Evolutionary conservation across 768 basidiomycete species (phyloP).

Genomic region (Crucibulum laeve): DNA sequence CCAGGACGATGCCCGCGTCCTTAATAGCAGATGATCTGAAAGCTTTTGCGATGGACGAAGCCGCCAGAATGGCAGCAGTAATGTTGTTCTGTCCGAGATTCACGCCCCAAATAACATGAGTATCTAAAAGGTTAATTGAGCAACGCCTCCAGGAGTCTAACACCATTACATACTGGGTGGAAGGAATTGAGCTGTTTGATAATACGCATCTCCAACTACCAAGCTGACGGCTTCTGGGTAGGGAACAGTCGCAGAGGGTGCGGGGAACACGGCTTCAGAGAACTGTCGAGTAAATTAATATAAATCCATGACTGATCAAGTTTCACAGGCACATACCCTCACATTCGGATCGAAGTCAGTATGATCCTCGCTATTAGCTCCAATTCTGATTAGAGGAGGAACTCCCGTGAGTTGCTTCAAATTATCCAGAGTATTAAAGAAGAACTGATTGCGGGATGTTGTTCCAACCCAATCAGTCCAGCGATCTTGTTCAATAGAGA

Average conservation of each 20-base stretch:
- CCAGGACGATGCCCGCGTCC: constrained; percentile 39
- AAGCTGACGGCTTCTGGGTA: constrained; percentile 67
- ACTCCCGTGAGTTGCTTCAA: constrained; percentile 45
- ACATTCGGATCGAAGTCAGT: constrained; percentile 49
- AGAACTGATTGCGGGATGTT: constrained; percentile 50
- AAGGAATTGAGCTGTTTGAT: constrained; percentile 46
- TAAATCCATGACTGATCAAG: background rate
- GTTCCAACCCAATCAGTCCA: constrained; percentile 67
- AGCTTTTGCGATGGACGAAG: constrained; percentile 41
- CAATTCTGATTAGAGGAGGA: constrained; percentile 55
- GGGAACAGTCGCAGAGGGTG: constrained; percentile 42
- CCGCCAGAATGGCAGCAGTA: constrained; percentile 43
- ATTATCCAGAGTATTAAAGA: constrained; percentile 57
- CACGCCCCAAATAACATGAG: constrained; percentile 63
- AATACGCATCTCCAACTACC: constrained; percentile 54
- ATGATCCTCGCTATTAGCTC: constrained; percentile 55
- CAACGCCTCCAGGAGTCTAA: constrained; percentile 1
- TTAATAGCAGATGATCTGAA: constrained; percentile 38
- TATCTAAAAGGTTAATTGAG: constrained; percentile 29
- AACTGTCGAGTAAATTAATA: constrained; percentile 23
- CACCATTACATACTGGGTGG: constrained; percentile 33
- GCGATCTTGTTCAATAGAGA: constrained; percentile 68
- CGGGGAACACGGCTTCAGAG: constrained; percentile 45
- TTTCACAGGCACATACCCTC: constrained; percentile 26
- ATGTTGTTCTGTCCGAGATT: constrained; percentile 56